These are phyloP conservation scores for Colletotrichum coccodes DNA, from an alignment of 2,329 filamentous ascomycete species.

Conservation along the genomic window DNA sequence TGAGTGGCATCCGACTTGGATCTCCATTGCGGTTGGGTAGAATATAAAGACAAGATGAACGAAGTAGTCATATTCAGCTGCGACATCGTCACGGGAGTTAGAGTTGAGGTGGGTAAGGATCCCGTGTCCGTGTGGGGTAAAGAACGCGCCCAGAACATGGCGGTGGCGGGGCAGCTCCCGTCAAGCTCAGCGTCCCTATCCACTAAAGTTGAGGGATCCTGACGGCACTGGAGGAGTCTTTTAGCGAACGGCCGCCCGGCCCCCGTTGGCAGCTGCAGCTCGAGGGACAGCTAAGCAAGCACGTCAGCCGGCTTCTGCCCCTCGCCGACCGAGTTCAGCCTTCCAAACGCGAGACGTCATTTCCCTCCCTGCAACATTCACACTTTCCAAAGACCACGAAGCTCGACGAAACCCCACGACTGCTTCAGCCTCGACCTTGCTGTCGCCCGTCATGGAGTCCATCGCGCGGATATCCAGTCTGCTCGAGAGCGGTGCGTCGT, in stretches of 20 bases:
- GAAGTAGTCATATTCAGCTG: too few species aligned
- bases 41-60: too few species aligned
- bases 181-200: neutral
- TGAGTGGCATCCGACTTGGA: too few species aligned
- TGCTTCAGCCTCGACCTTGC: neutral
- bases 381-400: neutral
- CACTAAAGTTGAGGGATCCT: neutral
- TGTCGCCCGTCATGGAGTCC: conserved; percentile 79
- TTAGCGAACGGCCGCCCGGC: neutral
- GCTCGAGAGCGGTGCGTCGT: conserved; percentile 85
- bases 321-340: neutral
- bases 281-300: neutral
- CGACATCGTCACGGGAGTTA: too few species aligned
- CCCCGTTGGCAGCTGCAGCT: neutral
- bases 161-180: neutral
- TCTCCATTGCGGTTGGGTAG: too few species aligned
- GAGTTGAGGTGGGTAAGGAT: neutral
- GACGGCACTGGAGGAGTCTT: neutral
- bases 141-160: neutral
- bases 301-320: conserved; percentile 13
- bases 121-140: neutral
- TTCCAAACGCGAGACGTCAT: conserved; percentile 36
- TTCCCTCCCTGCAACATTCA: conserved; percentile 21
- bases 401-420: neutral
- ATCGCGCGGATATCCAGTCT: conserved; percentile 93